These are phyloP conservation scores for Chalciporus chontae DNA, from an alignment of 768 basidiomycete species.

Conservation along the genomic window DNA sequence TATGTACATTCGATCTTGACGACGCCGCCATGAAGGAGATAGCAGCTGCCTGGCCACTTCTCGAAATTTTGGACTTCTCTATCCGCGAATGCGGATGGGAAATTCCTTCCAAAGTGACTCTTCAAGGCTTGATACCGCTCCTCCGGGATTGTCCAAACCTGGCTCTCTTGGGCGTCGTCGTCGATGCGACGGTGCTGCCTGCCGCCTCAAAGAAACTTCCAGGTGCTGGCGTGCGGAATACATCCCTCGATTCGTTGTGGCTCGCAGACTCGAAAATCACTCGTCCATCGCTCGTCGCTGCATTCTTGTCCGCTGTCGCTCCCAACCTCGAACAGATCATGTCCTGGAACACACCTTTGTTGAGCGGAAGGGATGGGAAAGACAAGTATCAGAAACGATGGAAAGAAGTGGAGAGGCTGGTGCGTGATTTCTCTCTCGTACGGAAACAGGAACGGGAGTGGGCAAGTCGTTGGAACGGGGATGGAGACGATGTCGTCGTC, in stretches of 20 bases:
- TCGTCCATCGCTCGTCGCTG: conserved; percentile 22
- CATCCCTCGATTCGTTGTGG: conserved; percentile 27
- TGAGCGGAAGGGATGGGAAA: conserved; percentile 23
- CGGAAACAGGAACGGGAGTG: conserved; percentile 22
- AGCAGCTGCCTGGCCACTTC: conserved; percentile 24
- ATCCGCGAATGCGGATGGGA: conserved; percentile 31
- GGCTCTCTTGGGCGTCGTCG: conserved; percentile 24
- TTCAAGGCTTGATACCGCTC: conserved; percentile 22
- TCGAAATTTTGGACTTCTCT: conserved; percentile 27
- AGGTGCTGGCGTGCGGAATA: conserved; percentile 23
- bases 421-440: conserved; percentile 19
- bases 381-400: conserved; percentile 25
- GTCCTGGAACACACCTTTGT: conserved; percentile 29
- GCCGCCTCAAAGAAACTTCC: conserved; percentile 1
- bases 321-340: conserved; percentile 28
- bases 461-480: neutral
- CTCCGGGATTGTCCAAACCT: conserved; percentile 23
- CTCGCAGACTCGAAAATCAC: conserved; percentile 27
- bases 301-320: conserved; percentile 28
- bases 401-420: conserved; percentile 20
- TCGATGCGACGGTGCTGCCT: conserved; percentile 26
- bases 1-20: conserved; percentile 27
- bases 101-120: conserved; percentile 25
- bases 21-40: conserved; percentile 23
- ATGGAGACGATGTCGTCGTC: neutral